Conservation (phyloP, 2,329 filamentous ascomycete genomes). For the Geosmithia putterillii region DNA sequence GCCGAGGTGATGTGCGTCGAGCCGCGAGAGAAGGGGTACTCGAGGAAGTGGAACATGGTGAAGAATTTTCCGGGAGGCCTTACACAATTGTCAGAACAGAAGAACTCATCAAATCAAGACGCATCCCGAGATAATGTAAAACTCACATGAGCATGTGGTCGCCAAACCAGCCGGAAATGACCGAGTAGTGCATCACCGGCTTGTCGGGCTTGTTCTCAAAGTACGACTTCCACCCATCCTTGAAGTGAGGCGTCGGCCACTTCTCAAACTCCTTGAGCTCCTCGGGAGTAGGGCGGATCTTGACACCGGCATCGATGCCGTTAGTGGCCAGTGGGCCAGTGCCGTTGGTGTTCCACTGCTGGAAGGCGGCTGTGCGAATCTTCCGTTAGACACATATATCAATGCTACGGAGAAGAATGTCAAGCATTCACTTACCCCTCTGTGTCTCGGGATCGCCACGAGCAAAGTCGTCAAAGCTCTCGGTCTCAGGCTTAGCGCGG, state of each 20-base stretch:
- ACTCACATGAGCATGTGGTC: slow-evolving; percentile 46
- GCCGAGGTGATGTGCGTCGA: slow-evolving; percentile 59
- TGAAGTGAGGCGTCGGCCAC: slow-evolving; percentile 67
- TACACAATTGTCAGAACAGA: slow-evolving; percentile 9
- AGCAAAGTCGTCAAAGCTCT: slow-evolving; percentile 72
- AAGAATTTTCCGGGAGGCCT: slow-evolving; percentile 72
- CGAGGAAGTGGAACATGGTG: slow-evolving; percentile 73
- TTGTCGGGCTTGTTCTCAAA: slow-evolving; percentile 79
- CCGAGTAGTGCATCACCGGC: slow-evolving; percentile 75
- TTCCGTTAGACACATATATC: background rate
- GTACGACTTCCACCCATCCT: slow-evolving; percentile 65
- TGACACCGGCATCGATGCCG: slow-evolving; percentile 69
- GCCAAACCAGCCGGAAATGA: slow-evolving; percentile 57
- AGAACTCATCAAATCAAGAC: slow-evolving; percentile 2
- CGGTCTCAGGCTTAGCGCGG: slow-evolving; percentile 61
- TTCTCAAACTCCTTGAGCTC: slow-evolving; percentile 57
- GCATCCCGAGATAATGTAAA: background rate
- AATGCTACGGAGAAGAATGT: background rate
- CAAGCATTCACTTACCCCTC: slow-evolving; percentile 32
- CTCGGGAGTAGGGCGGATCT: slow-evolving; percentile 57
- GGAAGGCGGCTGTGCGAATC: slow-evolving; percentile 41
- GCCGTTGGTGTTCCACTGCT: slow-evolving; percentile 70
- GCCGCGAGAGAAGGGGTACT: slow-evolving; percentile 66
- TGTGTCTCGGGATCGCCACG: slow-evolving; percentile 62
- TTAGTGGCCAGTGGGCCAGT: slow-evolving; percentile 69